phyloP scores from a whole-genome alignment of 1,139 yeast species.

The Zhuliangozyma parablackwelliae region DNA sequence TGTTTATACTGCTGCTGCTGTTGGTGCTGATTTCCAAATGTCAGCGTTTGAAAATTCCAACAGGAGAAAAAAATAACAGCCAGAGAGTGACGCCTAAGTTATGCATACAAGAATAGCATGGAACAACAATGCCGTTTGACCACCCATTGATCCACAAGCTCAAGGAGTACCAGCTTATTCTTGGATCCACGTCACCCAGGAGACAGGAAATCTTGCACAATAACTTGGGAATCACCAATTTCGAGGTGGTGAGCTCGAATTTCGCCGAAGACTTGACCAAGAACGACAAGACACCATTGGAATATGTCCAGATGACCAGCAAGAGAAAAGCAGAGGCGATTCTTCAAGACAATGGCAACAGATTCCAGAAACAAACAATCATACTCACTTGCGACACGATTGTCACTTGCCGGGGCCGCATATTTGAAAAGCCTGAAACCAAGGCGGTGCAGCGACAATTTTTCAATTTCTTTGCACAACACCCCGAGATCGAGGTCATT shows the following conservation, averaged over 20 bases:
- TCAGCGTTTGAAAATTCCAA: too few species aligned
- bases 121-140: conserved; percentile 1
- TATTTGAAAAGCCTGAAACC: conserved; percentile 74
- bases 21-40: too few species aligned
- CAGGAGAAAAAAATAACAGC: too few species aligned
- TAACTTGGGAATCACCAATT: conserved; percentile 52
- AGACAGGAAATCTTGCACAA: conserved; percentile 58
- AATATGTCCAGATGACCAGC: conserved; percentile 73
- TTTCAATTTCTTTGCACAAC: conserved; percentile 41
- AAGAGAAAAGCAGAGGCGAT: conserved; percentile 56
- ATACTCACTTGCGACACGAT: conserved; percentile 84
- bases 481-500: conserved; percentile 52
- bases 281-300: conserved; percentile 39
- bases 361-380: conserved; percentile 5
- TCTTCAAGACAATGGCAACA: conserved; percentile 17
- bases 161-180: conserved; percentile 36
- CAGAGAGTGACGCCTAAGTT: background rate
- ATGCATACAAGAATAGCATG: too few species aligned
- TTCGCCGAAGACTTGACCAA: conserved; percentile 77
- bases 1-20: too few species aligned
- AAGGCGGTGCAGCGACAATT: conserved; percentile 38
- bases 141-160: conserved; percentile 28
- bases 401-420: conserved; percentile 53
- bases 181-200: conserved; percentile 86
- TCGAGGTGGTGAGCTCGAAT: conserved; percentile 48